phyloP scores from a whole-genome alignment of 2,329 filamentous ascomycete species.

The Alternaria infectoria region DNA sequence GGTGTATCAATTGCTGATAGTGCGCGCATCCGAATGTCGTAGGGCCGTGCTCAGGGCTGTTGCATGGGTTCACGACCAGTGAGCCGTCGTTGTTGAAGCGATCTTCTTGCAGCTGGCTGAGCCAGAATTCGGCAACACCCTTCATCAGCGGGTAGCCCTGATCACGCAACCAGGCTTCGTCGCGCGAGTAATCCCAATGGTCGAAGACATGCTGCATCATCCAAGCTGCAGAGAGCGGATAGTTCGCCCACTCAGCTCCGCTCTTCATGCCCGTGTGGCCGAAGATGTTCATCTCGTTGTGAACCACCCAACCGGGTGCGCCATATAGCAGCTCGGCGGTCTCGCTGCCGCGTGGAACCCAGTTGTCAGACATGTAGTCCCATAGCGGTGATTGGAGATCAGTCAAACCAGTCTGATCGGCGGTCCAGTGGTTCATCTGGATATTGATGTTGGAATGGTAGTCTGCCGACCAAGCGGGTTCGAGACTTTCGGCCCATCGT shows the following conservation, averaged over 20 bases:
- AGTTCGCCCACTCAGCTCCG: slow-evolving; percentile 52
- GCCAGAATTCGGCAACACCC: slow-evolving; percentile 62
- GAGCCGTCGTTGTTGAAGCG: slow-evolving; percentile 58
- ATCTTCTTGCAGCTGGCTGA: slow-evolving; percentile 61
- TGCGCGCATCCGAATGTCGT: slow-evolving; percentile 61
- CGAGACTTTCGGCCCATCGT: slow-evolving; percentile 58
- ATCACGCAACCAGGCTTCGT: slow-evolving; percentile 53
- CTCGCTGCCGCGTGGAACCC: slow-evolving; percentile 60
- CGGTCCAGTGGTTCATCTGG: slow-evolving; percentile 67
- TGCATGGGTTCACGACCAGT: slow-evolving; percentile 64
- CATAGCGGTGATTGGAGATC: slow-evolving; percentile 56
- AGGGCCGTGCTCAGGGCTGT: slow-evolving; percentile 62
- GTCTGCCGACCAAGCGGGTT: slow-evolving; percentile 60
- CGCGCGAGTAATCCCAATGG: slow-evolving; percentile 61
- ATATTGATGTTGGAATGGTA: slow-evolving; percentile 67
- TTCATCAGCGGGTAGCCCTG: slow-evolving; percentile 62
- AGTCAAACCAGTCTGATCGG: slow-evolving; percentile 60
- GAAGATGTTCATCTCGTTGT: slow-evolving; percentile 66
- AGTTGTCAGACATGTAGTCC: slow-evolving; percentile 61
- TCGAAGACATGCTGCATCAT: slow-evolving; percentile 67
- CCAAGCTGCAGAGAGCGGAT: slow-evolving; percentile 61
- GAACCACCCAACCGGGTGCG: slow-evolving; percentile 62
- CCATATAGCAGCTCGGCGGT: slow-evolving; percentile 62
- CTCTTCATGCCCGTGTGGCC: slow-evolving; percentile 62
- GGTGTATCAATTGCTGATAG: slow-evolving; percentile 59